Evolutionary conservation across 1,139 yeast genomes (phyloP), one percentile per base, ranked within the genome.

Genomic region (Nadsonia starkeyi-henricii): DNA sequence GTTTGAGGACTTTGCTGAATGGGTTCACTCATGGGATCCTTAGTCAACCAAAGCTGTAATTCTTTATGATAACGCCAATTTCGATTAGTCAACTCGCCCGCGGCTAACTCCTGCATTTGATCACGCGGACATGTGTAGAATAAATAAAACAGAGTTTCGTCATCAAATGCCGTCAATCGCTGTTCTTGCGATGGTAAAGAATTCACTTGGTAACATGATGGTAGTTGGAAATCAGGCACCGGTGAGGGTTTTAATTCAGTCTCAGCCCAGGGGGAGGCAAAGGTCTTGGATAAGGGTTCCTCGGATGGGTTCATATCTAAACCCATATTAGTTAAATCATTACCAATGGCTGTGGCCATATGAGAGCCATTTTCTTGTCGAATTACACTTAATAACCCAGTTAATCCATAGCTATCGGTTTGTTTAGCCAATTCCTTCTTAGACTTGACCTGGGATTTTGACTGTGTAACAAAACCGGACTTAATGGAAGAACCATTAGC

Each of bases 21-120:
- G 0, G 97, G 96, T 62, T 91, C 97, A 54, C 82, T 80, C 58
- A 79, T 77, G 42, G 95, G 85, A 60, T 89, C 96, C 65, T 91
- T 93, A 17, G 98, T 91, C 52, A 93, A 70, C 98, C 98, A 93
- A 46, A 93, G 88, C 66, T 89, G 94, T 51, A 91, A 75, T 54
- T 86, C 95, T 66, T 89, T 91, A 66, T 93, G 98, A 61, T 85
- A 93, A 55, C 98, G 76, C 99, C 99, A 93, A 66, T 89, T 91
- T 57, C 98, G 75, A 52, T 81, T 81, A 42, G 74, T 71, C 58
- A 93, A 74, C 63, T 91, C 98, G 51, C 91, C 74, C 1, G 97
- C 95, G 2, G 95, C 94, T 51, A 86, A 75, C 63, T 93, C 98
- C 64, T 93, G 99, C 64, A 91, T 71, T 3, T 88, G 80, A 61